Conservation (phyloP, 805 yeast genomes). For the Wickerhamomyces queroliae region DNA sequence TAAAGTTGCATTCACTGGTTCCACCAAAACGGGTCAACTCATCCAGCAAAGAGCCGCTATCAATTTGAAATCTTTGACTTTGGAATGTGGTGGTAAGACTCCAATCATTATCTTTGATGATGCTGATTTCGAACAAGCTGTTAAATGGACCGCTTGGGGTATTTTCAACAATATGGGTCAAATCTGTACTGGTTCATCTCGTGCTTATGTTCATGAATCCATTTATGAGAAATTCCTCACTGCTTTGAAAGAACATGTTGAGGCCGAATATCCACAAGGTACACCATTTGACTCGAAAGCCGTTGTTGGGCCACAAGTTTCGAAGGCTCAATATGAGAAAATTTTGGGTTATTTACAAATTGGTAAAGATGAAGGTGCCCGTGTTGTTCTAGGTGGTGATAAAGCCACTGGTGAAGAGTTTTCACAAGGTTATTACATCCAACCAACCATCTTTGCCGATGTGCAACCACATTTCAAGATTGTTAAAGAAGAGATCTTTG, state of each 20-base stretch:
- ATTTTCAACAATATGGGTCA: constrained; percentile 59
- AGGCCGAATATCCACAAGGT: constrained; percentile 36
- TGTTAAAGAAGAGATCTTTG: constrained; percentile 44
- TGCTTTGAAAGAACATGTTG: constrained; percentile 29
- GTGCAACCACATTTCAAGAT: constrained; percentile 34
- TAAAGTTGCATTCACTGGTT: constrained; percentile 53
- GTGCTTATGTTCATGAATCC: constrained; percentile 50
- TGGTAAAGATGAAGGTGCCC: constrained; percentile 52
- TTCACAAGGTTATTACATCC: constrained; percentile 30
- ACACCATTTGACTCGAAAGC: constrained; percentile 36
- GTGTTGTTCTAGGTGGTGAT: constrained; percentile 40
- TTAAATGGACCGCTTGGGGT: constrained; percentile 48
- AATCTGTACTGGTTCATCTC: constrained; percentile 60
- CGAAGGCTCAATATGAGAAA: constrained; percentile 41
- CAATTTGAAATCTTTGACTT: constrained; percentile 40
- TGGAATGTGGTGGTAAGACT: constrained; percentile 51
- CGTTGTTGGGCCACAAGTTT: constrained; percentile 51
- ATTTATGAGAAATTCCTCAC: constrained; percentile 45
- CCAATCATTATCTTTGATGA: constrained; percentile 42
- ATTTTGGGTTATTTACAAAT: constrained; percentile 38
- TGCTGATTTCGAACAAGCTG: constrained; percentile 40
- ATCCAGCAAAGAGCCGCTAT: constrained; percentile 36
- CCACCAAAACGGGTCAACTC: constrained; percentile 41
- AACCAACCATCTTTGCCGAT: constrained; percentile 45
- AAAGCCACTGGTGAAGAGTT: constrained; percentile 22